Evolutionary conservation across 208 protist genomes (phyloP).

Genomic region (Trypanosoma scelopori): DNA sequence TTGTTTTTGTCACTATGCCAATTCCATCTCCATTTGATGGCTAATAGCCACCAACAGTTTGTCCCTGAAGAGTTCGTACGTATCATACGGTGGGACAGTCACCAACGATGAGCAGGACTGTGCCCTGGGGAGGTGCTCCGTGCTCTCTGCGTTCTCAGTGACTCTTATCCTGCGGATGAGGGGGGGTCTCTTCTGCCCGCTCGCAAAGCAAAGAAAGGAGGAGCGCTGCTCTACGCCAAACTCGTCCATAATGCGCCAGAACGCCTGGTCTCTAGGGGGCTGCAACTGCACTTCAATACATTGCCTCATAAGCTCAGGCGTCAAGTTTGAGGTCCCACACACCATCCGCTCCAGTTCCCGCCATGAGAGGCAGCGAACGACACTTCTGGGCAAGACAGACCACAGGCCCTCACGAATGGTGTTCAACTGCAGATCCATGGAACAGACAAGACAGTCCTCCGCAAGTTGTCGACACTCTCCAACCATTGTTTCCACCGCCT

Average conservation of each 20-base stretch:
- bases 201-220: slow-evolving; percentile 86
- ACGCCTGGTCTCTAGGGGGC: slow-evolving; percentile 52
- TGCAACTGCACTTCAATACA: slow-evolving; percentile 66
- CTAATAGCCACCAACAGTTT: slow-evolving; percentile 78
- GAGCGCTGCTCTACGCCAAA: slow-evolving; percentile 78
- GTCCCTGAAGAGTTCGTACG: slow-evolving; percentile 70
- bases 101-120: slow-evolving; percentile 90
- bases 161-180: slow-evolving; percentile 75
- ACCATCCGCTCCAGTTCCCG: slow-evolving; percentile 77
- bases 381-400: slow-evolving; percentile 71
- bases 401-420: slow-evolving; percentile 82
- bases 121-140: slow-evolving; percentile 81
- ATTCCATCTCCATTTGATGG: slow-evolving; percentile 90
- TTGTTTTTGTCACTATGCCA: slow-evolving; percentile 61
- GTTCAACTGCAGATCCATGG: slow-evolving; percentile 83
- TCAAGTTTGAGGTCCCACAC: slow-evolving; percentile 74
- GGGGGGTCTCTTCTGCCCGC: slow-evolving; percentile 80
- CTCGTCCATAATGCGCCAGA: slow-evolving; percentile 86
- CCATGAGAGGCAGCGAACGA: slow-evolving; percentile 88
- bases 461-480: slow-evolving; percentile 56
- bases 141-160: slow-evolving; percentile 73
- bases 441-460: slow-evolving; percentile 84
- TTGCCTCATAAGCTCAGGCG: slow-evolving; percentile 58
- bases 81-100: slow-evolving; percentile 79
- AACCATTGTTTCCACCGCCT: slow-evolving; percentile 18